Conservation (phyloP, 805 yeast genomes). For the Sungouiozyma intestinalis region DNA sequence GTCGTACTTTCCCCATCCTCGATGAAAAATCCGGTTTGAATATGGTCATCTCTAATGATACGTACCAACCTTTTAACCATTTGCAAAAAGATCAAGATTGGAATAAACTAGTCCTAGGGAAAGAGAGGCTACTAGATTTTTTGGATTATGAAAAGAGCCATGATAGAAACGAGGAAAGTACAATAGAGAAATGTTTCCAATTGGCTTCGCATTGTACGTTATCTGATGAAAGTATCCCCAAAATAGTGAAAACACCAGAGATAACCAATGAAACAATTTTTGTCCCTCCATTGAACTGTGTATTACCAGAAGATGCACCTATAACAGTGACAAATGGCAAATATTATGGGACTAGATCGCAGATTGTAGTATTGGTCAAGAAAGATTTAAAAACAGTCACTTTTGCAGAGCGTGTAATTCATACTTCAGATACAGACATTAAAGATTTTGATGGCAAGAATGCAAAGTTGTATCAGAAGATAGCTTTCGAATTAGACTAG, state of each 20-base stretch:
- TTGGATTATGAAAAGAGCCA: slow-evolving; percentile 14
- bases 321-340: slow-evolving; percentile 34
- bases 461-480: slow-evolving; percentile 8
- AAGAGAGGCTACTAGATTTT: slow-evolving; percentile 31
- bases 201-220: slow-evolving; percentile 41
- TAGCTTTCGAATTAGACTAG: background rate
- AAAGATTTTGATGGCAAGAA: slow-evolving; percentile 11
- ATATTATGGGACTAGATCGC: slow-evolving; percentile 81
- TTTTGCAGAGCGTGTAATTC: slow-evolving; percentile 54
- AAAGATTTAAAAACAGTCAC: slow-evolving; percentile 36
- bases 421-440: slow-evolving; percentile 34
- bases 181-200: slow-evolving; percentile 39
- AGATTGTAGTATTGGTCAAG: slow-evolving; percentile 59
- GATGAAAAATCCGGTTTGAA: slow-evolving; percentile 10
- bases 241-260: slow-evolving; percentile 23
- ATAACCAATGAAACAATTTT: slow-evolving; percentile 50
- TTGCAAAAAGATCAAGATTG: slow-evolving; percentile 30
- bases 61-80: slow-evolving; percentile 10
- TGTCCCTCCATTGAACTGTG: slow-evolving; percentile 51
- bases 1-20: slow-evolving; percentile 24
- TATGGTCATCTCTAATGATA: slow-evolving; percentile 26
- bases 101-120: slow-evolving; percentile 60
- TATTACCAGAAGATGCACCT: slow-evolving; percentile 23
- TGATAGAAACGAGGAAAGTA: slow-evolving; percentile 25
- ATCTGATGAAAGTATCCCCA: slow-evolving; percentile 25